These are phyloP conservation scores for Leishmania turanica DNA, from an alignment of 208 protist species.

Conservation along the genomic window DNA sequence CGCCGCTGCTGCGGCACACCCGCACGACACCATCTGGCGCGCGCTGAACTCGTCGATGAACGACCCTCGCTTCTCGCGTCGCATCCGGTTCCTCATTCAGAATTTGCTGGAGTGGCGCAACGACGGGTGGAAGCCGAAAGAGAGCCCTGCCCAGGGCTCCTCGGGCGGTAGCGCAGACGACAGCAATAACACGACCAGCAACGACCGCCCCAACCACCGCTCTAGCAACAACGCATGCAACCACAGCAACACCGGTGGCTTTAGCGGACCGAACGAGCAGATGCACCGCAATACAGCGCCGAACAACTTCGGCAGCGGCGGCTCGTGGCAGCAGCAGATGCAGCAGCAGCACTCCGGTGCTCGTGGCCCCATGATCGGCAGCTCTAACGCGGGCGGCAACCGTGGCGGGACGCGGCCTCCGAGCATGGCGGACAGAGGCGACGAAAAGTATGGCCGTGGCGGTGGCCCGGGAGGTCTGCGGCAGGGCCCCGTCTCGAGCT, in stretches of 20 bases:
- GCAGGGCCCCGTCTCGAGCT: constrained; percentile 50
- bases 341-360: constrained; percentile 31
- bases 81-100: constrained; percentile 86
- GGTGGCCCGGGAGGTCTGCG: constrained; percentile 24
- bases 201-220: constrained; percentile 16
- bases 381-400: constrained; percentile 22
- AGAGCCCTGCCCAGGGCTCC: constrained; percentile 26
- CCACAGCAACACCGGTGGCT: constrained; percentile 12
- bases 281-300: constrained; percentile 22
- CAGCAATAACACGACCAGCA: constrained; percentile 21
- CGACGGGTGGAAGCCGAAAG: constrained; percentile 68
- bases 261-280: constrained; percentile 16
- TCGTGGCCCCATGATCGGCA: constrained; percentile 10
- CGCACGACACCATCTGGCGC: constrained; percentile 55
- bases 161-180: constrained; percentile 33
- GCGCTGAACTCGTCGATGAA: constrained; percentile 48
- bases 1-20: constrained; percentile 17
- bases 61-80: constrained; percentile 60
- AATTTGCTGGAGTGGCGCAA: constrained; percentile 82
- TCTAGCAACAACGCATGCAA: constrained; percentile 11
- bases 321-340: constrained; percentile 29
- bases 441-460: constrained; percentile 31
- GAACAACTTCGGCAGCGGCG: constrained; percentile 32
- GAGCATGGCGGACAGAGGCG: constrained; percentile 33
- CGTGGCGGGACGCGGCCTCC: constrained; percentile 33